These are phyloP conservation scores for Coniochaeta sp. DNA, from an alignment of 2,329 filamentous ascomycete species.

Conservation along the genomic window DNA sequence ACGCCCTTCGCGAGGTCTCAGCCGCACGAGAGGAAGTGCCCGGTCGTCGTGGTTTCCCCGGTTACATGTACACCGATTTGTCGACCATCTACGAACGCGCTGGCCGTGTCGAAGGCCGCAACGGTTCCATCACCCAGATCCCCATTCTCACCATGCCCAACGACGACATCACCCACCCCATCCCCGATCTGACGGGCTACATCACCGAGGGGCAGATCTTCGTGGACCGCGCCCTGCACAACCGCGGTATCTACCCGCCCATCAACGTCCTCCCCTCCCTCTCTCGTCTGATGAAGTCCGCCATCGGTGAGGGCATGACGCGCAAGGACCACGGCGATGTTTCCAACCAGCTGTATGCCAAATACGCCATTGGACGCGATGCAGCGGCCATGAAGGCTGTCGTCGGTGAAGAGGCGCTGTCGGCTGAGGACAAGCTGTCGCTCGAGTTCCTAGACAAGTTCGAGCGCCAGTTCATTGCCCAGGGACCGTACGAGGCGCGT, in stretches of 20 bases:
- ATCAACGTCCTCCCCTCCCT: constrained; percentile 98
- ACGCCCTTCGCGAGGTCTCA: constrained; percentile 96
- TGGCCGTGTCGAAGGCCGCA: constrained; percentile 91
- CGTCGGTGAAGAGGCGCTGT: constrained; percentile 95
- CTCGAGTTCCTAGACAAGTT: constrained; percentile 99
- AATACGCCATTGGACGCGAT: constrained; percentile 98
- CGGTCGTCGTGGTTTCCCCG: constrained; percentile 96
- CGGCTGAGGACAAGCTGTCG: constrained; percentile 92
- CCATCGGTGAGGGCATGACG: constrained; percentile 95
- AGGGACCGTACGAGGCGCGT: constrained; percentile 87
- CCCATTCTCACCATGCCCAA: constrained; percentile 99
- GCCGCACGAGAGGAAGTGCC: constrained; percentile 98
- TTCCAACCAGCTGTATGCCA: constrained; percentile 98
- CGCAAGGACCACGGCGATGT: constrained; percentile 96
- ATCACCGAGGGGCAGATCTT: constrained; percentile 99
- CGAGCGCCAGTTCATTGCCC: constrained; percentile 87
- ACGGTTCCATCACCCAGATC: constrained; percentile 98
- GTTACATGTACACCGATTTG: constrained; percentile 99
- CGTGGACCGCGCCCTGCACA: constrained; percentile 86
- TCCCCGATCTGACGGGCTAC: constrained; percentile 97
- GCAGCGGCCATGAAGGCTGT: constrained; percentile 99
- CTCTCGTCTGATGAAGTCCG: constrained; percentile 99
- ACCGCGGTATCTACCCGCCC: constrained; percentile 96
- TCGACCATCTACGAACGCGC: constrained; percentile 99
- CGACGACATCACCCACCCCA: constrained; percentile 98